A percentile compares a stretch with the other conserved stretches of the same genome.
Evolutionary conservation across 2,329 filamentous ascomycete genomes (phyloP).

Genomic region (Calcarisporium arbuscula): DNA sequence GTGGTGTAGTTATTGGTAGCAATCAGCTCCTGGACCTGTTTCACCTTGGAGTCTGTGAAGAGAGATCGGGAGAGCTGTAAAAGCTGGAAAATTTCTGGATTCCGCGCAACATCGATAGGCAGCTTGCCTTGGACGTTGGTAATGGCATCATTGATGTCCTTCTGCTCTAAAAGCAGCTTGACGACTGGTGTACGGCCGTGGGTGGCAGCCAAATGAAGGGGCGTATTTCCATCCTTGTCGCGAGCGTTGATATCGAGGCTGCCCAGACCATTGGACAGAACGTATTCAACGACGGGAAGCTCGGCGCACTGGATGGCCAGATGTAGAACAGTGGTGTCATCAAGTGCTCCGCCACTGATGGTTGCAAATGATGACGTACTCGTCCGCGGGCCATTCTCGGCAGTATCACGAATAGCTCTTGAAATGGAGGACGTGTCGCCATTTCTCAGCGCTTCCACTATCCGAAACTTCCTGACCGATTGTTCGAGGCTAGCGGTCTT

Average conservation of each 20-base stretch:
- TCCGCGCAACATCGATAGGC: conserved; percentile 82
- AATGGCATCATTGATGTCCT: conserved; percentile 80
- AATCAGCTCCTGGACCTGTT: conserved; percentile 76
- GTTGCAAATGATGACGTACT: conserved; percentile 51
- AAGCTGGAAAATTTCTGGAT: conserved; percentile 91
- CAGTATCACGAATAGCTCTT: conserved; percentile 69
- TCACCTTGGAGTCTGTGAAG: conserved; percentile 81
- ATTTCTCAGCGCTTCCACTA: conserved; percentile 86
- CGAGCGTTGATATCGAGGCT: conserved; percentile 78
- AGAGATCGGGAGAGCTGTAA: conserved; percentile 85
- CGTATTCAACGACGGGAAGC: conserved; percentile 84
- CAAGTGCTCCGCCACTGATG: conserved; percentile 41
- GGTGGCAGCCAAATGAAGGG: conserved; percentile 78
- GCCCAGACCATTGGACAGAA: conserved; percentile 67
- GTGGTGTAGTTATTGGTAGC: conserved; percentile 65
- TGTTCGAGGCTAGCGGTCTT: conserved; percentile 68
- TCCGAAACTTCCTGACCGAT: conserved; percentile 87
- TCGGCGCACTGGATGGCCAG: conserved; percentile 95
- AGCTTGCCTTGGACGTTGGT: conserved; percentile 79
- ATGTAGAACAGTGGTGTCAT: conserved; percentile 87
- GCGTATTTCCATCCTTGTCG: conserved; percentile 91
- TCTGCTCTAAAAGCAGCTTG: conserved; percentile 73
- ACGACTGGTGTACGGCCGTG: conserved; percentile 79
- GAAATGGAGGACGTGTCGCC: conserved; percentile 89
- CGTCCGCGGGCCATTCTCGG: conserved; percentile 43